phyloP scores from a whole-genome alignment of 805 yeast genomes.

The Wickerhamomyces alni region DNA sequence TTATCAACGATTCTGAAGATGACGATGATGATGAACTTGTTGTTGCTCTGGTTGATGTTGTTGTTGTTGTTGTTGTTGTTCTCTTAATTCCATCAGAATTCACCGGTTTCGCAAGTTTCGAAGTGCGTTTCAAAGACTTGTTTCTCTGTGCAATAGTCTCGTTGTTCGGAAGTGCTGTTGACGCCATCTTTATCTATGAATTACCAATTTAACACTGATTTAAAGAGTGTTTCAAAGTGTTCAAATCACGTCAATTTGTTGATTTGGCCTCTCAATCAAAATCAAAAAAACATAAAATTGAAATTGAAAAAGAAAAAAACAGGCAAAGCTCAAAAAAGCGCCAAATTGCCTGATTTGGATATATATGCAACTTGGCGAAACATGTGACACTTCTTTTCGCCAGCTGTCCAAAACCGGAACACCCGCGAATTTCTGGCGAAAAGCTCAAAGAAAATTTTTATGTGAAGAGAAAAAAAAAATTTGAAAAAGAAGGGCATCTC shows the following conservation, averaged over 20 bases:
- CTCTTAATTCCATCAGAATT: background rate
- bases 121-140: background rate
- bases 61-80: background rate
- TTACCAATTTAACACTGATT: no score
- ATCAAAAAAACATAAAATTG: background rate
- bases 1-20: background rate
- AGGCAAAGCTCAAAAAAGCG: background rate
- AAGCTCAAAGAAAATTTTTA: conserved; percentile 1
- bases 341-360: conserved; percentile 5
- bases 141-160: background rate
- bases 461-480: background rate
- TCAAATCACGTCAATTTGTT: no score
- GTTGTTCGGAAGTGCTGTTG: conserved; percentile 1
- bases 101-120: background rate
- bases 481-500: background rate
- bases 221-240: background rate
- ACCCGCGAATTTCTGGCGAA: background rate
- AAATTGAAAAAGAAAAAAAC: background rate
- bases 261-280: conserved; percentile 2
- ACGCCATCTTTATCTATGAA: no score
- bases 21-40: background rate
- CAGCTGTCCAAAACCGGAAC: background rate
- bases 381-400: background rate
- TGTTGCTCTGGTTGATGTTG: background rate
- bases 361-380: background rate